Base-by-base conservation (phyloP, 257 asterid species). In the Solanum ossicruentum region DNA sequence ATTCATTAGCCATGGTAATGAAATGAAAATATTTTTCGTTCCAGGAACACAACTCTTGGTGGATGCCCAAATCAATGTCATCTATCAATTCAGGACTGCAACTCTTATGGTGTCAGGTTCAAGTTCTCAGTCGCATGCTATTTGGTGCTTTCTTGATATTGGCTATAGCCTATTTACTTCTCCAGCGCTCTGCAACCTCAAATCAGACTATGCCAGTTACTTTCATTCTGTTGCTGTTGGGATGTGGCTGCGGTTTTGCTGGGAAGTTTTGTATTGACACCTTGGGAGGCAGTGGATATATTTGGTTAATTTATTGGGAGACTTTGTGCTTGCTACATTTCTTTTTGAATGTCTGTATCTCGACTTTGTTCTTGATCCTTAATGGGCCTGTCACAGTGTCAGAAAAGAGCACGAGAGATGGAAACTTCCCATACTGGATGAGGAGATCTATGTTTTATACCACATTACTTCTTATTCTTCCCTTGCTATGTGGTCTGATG, bases 141-240 rank as follows among this genome's bases (percentile, higher is more conserved):
- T 93, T 94, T 84, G 98, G 94, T 1, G 88, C 60, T n/a, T 43
- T 95, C 84, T 41, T 94, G 94, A 90, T 95, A 43, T 84, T 85
- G 1, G 91, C 91, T 52, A 91, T 97, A 8, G 89, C 94, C 12
- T 83, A 88, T 84, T 57, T 92, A 85, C 97, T 95, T 23, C 87
- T 94, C 43, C 97, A 89, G 67, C 91, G 99, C 12, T 92, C 98
- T 2, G 84, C 96, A 12, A 70, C 92, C 26, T 87, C 97, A 52
- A 89, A 90, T 73, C 97, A 94, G 65, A 82, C 94, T 28, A 96
- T 96, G 99, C 99, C 99, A 0, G 63, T 97, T 73, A 97, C 99
- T 39, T 89, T 93, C 89, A 89, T 93, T 54, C 88, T 95, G 57
- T 60, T 97, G 86, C 88, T 95, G 65, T 69, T 96, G 75, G 98